Conservation (phyloP, 345 rosid genomes). For the Moricandia arvensis region DNA sequence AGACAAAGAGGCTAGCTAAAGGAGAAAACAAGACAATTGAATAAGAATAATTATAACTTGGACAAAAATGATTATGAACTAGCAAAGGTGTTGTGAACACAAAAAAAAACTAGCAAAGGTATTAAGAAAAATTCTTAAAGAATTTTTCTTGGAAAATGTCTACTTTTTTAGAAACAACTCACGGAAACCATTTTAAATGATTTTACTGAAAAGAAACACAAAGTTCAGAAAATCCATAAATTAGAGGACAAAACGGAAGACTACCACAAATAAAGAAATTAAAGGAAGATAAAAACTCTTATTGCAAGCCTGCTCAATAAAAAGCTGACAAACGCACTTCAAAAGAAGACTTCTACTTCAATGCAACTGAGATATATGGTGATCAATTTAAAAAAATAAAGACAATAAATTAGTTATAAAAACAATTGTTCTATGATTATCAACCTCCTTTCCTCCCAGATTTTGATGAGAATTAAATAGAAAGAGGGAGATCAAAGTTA, state of each 20-base stretch:
- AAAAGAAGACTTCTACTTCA: constrained; percentile 31
- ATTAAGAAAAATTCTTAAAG: not conserved
- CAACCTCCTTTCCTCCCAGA: not conserved
- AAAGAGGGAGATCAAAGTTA: not conserved
- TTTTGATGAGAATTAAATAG: not conserved
- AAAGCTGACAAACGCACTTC: constrained; percentile 42
- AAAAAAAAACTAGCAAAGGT: too few relatives aligned
- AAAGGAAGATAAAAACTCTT: not conserved
- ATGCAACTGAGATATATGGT: constrained; percentile 21
- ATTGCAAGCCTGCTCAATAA: constrained; percentile 35
- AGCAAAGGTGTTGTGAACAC: not conserved
- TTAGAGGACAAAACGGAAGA: constrained; percentile 32
- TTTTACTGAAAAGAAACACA: not conserved
- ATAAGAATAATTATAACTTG: constrained; percentile 12
- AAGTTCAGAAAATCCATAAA: constrained; percentile 15
- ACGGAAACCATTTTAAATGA: constrained; percentile 26
- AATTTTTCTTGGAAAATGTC: constrained; percentile 3
- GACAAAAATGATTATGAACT: constrained; percentile 22
- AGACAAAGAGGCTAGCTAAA: constrained; percentile 28
- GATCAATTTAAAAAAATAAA: not conserved
- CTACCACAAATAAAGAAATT: constrained; percentile 7
- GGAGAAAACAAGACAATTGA: constrained; percentile 19
- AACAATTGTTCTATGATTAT: constrained; percentile 1
- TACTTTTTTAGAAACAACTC: constrained; percentile 30
- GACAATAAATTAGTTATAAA: constrained; percentile 4